Conservation (phyloP, 257 asterid genomes). For the Cordia subcordata region DNA sequence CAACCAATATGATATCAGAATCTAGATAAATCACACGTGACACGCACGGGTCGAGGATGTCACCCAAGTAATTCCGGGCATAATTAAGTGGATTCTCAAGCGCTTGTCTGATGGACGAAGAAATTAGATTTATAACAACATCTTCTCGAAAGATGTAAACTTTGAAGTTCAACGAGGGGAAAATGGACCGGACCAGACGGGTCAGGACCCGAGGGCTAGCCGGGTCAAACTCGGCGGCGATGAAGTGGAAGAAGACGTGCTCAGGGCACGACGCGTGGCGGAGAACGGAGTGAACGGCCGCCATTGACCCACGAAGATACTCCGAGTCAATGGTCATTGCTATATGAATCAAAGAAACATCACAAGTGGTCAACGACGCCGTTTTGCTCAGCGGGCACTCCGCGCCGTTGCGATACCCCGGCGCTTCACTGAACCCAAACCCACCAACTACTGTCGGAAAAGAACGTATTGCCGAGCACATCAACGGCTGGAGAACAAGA, state of each 20-base stretch:
- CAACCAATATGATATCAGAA: conserved; percentile 31
- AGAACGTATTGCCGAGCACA: conserved; percentile 1
- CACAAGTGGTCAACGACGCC: conserved; percentile 3
- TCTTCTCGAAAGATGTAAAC: conserved; percentile 37
- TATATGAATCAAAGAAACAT: conserved; percentile 28
- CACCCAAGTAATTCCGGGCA: conserved; percentile 35
- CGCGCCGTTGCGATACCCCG: conserved; percentile 40
- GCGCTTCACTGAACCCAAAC: conserved; percentile 40
- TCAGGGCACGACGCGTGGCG: conserved; percentile 44
- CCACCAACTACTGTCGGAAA: conserved; percentile 5
- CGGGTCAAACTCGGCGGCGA: conserved; percentile 35
- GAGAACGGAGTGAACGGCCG: conserved; percentile 41
- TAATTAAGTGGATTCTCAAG: conserved; percentile 37
- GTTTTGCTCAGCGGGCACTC: conserved; percentile 15
- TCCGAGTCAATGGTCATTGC: conserved; percentile 37
- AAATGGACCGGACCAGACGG: conserved; percentile 26
- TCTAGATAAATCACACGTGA: conserved; percentile 35
- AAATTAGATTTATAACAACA: conserved; percentile 27
- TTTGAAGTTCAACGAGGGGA: conserved; percentile 31
- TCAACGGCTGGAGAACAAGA: background rate
- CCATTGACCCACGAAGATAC: conserved; percentile 38
- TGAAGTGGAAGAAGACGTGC: conserved; percentile 28
- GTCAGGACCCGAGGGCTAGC: conserved; percentile 30
- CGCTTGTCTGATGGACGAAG: conserved; percentile 26
- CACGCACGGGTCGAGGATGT: conserved; percentile 32